Conservation (phyloP, 768 basidiomycete species). For the Pleurotus ostreatus region DNA sequence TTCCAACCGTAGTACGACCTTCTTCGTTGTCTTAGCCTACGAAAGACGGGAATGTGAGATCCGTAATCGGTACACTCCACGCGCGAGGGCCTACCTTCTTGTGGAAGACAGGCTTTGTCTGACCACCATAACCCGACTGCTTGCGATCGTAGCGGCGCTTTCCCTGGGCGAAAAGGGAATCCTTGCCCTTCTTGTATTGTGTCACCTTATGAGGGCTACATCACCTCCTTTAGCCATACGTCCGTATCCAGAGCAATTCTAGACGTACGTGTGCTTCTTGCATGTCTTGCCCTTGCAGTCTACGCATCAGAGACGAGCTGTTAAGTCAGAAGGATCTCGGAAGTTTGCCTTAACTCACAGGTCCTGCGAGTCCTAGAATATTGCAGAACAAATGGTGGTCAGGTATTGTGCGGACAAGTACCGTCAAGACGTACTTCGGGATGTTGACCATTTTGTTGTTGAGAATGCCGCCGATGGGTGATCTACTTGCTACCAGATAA, state of each 20-base stretch:
- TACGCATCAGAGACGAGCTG: slow-evolving; percentile 22
- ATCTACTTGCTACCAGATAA: slow-evolving; percentile 10
- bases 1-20: slow-evolving; percentile 96
- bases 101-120: slow-evolving; percentile 99
- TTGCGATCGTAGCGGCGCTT: slow-evolving; percentile 99
- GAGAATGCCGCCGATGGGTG: slow-evolving; percentile 40
- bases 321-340: background rate
- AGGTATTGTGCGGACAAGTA: slow-evolving; percentile 10
- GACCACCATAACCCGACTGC: slow-evolving; percentile 98
- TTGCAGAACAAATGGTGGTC: slow-evolving; percentile 13
- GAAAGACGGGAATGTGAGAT: background rate
- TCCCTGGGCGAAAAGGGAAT: slow-evolving; percentile 88
- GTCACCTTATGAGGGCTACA: slow-evolving; percentile 7
- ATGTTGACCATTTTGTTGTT: slow-evolving; percentile 85
- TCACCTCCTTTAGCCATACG: background rate
- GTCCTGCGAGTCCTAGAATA: slow-evolving; percentile 81
- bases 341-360: slow-evolving; percentile 55
- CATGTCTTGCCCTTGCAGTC: slow-evolving; percentile 96
- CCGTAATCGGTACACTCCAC: background rate
- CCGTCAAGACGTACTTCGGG: slow-evolving; percentile 68
- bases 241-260: slow-evolving; percentile 39
- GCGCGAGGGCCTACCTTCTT: slow-evolving; percentile 70
- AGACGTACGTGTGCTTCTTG: slow-evolving; percentile 91
- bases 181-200: slow-evolving; percentile 5
- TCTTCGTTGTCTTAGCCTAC: slow-evolving; percentile 98